Base-by-base conservation (phyloP, 345 rosid species). In the Cardamine chenopodiifolia region DNA sequence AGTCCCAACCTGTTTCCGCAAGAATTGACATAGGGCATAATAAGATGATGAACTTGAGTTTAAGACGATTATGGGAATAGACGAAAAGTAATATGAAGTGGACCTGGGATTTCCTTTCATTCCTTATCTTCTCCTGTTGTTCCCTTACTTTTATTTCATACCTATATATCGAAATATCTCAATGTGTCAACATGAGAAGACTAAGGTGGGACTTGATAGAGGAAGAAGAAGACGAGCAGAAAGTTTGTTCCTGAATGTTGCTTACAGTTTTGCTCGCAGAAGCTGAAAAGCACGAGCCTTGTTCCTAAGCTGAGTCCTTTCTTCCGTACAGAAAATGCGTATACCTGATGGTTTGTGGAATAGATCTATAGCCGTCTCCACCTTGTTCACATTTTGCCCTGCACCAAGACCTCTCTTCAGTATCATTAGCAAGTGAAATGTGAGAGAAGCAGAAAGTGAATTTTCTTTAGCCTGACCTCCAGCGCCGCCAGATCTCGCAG, bases 341-440 rank as follows among this genome's bases (percentile, higher is more conserved):
- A 95, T 92, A 71, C 99, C 97, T 1, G 93, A 84, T 71, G 97
- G 97, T 79, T 95, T 95, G 59, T 95, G 93, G 79, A 92, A 37
- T 74, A 95, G 90, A 87, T 95, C 97, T 77, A 90, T 85, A 29
- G 99, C 97, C 48, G 97, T 94, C 86, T 95, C 99, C 62, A 95
- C 99, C 85, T 91, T 91, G 87, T 89, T 95, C 69, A 90, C 99
- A 82, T 95, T 95, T 80, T 92, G 97, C 37, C 97, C 99, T 94
- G 96, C 76, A 83, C 34, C 58, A 53, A 66, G 34, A 57, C 49
- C 42, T 18, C 66, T 66, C 48, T 49, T 39, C 56, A 78, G 72
- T 52, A 23, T 72, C 20, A 32, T 25, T 34, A 55, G 62, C 32
- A 19, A 39, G 54, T 50, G 57, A 72, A 57, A 35, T 26, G 53